Evolutionary conservation across 192 early-diverging fungal genomes (phyloP).

Genomic region (Endogone sp.): DNA sequence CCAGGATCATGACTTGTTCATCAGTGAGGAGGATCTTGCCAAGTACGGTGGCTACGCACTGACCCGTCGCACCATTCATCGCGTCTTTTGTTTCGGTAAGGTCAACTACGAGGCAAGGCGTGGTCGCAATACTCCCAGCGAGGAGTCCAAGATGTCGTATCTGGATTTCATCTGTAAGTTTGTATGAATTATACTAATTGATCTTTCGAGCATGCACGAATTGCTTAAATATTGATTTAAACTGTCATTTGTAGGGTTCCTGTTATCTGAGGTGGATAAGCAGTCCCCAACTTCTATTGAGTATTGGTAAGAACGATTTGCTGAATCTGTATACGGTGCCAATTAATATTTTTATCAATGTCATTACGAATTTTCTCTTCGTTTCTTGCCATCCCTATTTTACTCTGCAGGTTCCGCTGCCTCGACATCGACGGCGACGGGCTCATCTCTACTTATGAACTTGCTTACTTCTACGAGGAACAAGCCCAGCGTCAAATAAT

Average conservation of each 20-base stretch:
- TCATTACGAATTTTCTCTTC: not conserved
- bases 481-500: slow-evolving; percentile 37
- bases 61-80: slow-evolving; percentile 61
- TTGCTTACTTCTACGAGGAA: slow-evolving; percentile 83
- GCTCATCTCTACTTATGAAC: slow-evolving; percentile 76
- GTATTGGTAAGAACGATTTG: slow-evolving; percentile 36
- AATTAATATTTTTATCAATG: not conserved
- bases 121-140: not conserved
- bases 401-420: slow-evolving; percentile 84
- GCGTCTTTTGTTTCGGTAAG: slow-evolving; percentile 69
- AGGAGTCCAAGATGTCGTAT: slow-evolving; percentile 18
- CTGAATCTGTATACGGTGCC: not conserved
- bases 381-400: not conserved
- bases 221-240: not conserved
- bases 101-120: not conserved
- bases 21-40: slow-evolving; percentile 63
- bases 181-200: not conserved
- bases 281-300: slow-evolving; percentile 26
- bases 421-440: slow-evolving; percentile 93
- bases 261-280: slow-evolving; percentile 33
- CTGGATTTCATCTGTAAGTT: slow-evolving; percentile 35
- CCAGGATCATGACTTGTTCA: slow-evolving; percentile 79
- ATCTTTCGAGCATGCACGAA: not conserved
- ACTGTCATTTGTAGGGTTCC: slow-evolving; percentile 24
- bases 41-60: slow-evolving; percentile 72